These are phyloP conservation scores for Amylocystis lapponica DNA, from an alignment of 768 basidiomycete genomes.

Conservation along the genomic window DNA sequence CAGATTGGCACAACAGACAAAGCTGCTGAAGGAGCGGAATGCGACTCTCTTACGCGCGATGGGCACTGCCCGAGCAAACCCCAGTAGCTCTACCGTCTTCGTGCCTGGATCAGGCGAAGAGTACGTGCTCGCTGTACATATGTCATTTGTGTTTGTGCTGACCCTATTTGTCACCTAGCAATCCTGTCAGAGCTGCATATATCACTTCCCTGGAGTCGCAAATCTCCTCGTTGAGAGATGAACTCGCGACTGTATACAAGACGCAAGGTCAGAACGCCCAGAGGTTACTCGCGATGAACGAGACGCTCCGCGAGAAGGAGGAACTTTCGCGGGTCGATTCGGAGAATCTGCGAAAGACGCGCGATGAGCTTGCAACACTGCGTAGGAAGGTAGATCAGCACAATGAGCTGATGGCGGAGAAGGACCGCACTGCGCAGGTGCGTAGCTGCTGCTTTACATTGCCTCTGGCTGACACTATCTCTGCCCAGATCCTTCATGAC, in stretches of 20 bases:
- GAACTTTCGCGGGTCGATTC: conserved; percentile 77
- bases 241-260: conserved; percentile 92
- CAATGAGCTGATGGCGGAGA: conserved; percentile 79
- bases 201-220: conserved; percentile 90
- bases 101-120: conserved; percentile 64
- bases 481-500: conserved; percentile 72
- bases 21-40: conserved; percentile 90
- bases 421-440: conserved; percentile 87
- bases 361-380: conserved; percentile 68
- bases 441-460: conserved; percentile 3
- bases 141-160: neutral
- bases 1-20: conserved; percentile 87
- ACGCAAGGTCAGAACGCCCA: conserved; percentile 96
- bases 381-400: conserved; percentile 79
- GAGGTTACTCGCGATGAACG: conserved; percentile 87
- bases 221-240: conserved; percentile 85
- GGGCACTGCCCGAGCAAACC: conserved; percentile 57
- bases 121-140: conserved; percentile 38
- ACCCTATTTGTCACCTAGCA: conserved; percentile 39
- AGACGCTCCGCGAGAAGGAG: conserved; percentile 91
- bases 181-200: conserved; percentile 83
- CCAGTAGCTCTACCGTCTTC: conserved; percentile 57
- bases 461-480: neutral
- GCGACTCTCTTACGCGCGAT: conserved; percentile 82
- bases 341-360: conserved; percentile 70